A percentile compares a stretch with the other conserved stretches of the same genome.
Conservation (phyloP, 371 early-diverging fungal species). For the Mucor irregularis region DNA sequence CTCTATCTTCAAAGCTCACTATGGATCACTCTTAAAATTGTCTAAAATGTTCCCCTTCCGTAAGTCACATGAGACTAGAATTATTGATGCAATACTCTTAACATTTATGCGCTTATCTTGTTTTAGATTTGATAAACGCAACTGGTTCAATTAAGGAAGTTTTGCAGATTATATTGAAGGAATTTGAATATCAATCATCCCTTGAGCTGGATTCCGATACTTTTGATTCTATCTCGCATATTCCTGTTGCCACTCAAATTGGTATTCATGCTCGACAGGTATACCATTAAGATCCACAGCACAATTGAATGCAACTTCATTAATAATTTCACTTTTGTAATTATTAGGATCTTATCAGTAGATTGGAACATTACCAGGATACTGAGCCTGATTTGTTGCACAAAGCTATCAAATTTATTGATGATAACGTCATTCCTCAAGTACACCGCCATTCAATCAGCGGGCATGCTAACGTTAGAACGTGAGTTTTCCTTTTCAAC, state of each 20-base stretch:
- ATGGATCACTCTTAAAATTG: conserved; percentile 60
- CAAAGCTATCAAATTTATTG: conserved; percentile 58
- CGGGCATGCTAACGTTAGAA: conserved; percentile 63
- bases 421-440: conserved; percentile 56
- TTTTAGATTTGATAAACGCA: conserved; percentile 63
- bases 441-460: conserved; percentile 63
- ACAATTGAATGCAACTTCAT: too few species aligned
- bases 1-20: conserved; percentile 66
- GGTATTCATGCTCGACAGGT: conserved; percentile 66
- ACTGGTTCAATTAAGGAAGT: conserved; percentile 67
- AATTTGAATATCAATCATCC: conserved; percentile 71
- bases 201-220: conserved; percentile 63
- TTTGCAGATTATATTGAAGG: conserved; percentile 62
- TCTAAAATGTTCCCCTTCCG: conserved; percentile 73
- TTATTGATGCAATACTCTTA: background rate
- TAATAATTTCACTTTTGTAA: background rate
- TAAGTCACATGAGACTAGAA: conserved; percentile 28
- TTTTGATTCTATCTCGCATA: conserved; percentile 66
- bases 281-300: background rate
- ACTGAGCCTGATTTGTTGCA: conserved; percentile 51
- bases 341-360: conserved; percentile 57
- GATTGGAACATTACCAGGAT: conserved; percentile 65
- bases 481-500: too few species aligned
- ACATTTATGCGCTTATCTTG: background rate
- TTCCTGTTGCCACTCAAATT: conserved; percentile 65